Conservation (phyloP, 225 moss, liverwort and hornwort species). For the Polytrichum commune region DNA sequence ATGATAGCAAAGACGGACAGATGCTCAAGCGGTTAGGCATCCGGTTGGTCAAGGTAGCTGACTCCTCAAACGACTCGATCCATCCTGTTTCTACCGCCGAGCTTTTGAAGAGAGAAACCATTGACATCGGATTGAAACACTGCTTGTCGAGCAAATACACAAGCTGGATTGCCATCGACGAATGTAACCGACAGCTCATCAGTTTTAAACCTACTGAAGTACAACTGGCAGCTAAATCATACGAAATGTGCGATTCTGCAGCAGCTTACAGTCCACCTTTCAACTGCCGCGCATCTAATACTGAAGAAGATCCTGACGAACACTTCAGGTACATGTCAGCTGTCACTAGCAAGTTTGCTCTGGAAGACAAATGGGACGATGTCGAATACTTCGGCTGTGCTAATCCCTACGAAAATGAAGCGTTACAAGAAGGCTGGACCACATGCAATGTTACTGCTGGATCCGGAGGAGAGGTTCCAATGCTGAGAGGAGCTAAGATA, state of each 20-base stretch:
- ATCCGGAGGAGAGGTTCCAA: too few relatives aligned
- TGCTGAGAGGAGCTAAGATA: too few relatives aligned
- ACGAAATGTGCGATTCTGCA: background rate
- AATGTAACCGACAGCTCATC: background rate
- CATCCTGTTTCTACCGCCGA: slow-evolving; percentile 2
- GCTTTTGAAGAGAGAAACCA: slow-evolving; percentile 11
- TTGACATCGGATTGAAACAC: slow-evolving; percentile 21
- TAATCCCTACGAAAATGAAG: too few relatives aligned
- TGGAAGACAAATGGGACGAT: too few relatives aligned
- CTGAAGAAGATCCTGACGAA: background rate
- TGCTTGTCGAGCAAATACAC: slow-evolving; percentile 33
- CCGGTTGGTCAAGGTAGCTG: slow-evolving; percentile 3
- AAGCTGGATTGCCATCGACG: slow-evolving; percentile 48
- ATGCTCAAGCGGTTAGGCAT: slow-evolving; percentile 28
- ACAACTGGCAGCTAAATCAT: background rate
- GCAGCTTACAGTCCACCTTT: background rate
- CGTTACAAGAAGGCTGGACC: too few relatives aligned
- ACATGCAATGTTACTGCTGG: too few relatives aligned
- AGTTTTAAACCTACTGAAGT: background rate
- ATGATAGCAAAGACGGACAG: background rate
- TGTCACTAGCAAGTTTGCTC: too few relatives aligned
- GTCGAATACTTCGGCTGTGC: too few relatives aligned
- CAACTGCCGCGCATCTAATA: background rate
- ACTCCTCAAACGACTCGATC: background rate
- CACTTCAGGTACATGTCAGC: too few relatives aligned